These are phyloP conservation scores for Arctium minus DNA, from an alignment of 129 eudicot genomes.

Conservation along the genomic window DNA sequence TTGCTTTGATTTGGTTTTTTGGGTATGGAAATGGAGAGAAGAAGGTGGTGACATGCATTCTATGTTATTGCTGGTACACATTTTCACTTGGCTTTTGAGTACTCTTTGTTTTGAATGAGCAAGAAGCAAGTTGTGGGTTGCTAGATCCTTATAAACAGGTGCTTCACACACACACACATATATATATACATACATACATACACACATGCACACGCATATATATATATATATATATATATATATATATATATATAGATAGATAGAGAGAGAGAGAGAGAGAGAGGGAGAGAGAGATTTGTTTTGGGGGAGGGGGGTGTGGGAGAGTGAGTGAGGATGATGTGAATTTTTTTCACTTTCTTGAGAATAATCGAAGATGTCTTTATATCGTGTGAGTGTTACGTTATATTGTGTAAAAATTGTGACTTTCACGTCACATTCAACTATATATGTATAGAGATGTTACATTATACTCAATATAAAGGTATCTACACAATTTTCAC, in stretches of 20 bases:
- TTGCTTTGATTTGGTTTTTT: slow-evolving; percentile 36
- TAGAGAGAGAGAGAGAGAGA: too few relatives aligned
- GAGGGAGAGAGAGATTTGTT: not conserved
- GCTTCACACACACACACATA: not conserved
- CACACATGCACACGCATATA: not conserved
- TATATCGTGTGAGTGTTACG: too few relatives aligned
- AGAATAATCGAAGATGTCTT: not conserved
- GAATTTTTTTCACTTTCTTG: not conserved
- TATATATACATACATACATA: not conserved
- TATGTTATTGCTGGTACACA: slow-evolving; percentile 24
- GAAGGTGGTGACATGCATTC: slow-evolving; percentile 40
- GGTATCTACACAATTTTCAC: not conserved
- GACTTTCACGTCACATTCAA: too few relatives aligned
- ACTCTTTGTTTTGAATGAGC: slow-evolving; percentile 9
- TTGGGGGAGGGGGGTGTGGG: not conserved
- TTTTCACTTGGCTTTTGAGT: slow-evolving; percentile 22
- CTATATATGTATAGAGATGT: too few relatives aligned
- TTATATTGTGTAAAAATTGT: too few relatives aligned
- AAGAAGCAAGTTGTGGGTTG: slow-evolving; percentile 1
- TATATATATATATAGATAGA: not conserved
- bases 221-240: not conserved
- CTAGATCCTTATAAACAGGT: slow-evolving; percentile 16
- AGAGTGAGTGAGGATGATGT: not conserved
- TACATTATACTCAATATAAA: too few relatives aligned
- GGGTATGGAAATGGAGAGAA: slow-evolving; percentile 21